These are phyloP conservation scores for Annona cherimola DNA, from an alignment of 164 flowering plant genomes.

Conservation along the genomic window DNA sequence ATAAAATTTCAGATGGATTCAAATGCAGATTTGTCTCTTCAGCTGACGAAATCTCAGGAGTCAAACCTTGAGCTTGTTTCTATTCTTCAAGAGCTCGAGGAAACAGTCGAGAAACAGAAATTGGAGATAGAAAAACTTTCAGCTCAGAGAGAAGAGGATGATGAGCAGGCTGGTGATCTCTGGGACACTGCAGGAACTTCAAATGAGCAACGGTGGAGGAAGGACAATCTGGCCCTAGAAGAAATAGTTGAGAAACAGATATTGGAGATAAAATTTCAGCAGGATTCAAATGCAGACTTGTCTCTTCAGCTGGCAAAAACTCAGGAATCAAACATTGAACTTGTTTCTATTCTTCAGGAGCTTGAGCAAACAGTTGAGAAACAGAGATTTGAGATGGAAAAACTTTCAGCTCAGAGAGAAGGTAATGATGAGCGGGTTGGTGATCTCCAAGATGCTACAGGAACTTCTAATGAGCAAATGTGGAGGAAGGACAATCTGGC, in stretches of 20 bases:
- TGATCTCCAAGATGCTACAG: background rate
- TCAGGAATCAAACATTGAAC: constrained; percentile 86
- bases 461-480: constrained; percentile 12
- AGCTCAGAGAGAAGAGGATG: constrained; percentile 20
- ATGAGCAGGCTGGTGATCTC: background rate
- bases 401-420: constrained; percentile 31
- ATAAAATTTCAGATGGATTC: constrained; percentile 53
- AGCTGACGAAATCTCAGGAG: constrained; percentile 65
- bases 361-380: constrained; percentile 66
- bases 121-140: constrained; percentile 55
- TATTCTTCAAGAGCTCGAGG: constrained; percentile 81
- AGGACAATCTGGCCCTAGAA: constrained; percentile 15
- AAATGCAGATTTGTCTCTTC: constrained; percentile 51
- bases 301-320: constrained; percentile 53
- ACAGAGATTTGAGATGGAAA: constrained; percentile 61
- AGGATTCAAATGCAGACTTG: constrained; percentile 55
- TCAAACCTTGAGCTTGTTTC: constrained; percentile 84
- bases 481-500: constrained; percentile 14
- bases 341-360: constrained; percentile 79
- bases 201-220: constrained; percentile 16
- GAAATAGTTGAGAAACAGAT: no score
- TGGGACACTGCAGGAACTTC: background rate
- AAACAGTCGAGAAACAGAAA: constrained; percentile 63
- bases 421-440: background rate
- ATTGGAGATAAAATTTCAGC: constrained; percentile 46